Base-by-base conservation (phyloP, 2,329 filamentous ascomycete species). In the Graphiopsis chlorocephala region DNA sequence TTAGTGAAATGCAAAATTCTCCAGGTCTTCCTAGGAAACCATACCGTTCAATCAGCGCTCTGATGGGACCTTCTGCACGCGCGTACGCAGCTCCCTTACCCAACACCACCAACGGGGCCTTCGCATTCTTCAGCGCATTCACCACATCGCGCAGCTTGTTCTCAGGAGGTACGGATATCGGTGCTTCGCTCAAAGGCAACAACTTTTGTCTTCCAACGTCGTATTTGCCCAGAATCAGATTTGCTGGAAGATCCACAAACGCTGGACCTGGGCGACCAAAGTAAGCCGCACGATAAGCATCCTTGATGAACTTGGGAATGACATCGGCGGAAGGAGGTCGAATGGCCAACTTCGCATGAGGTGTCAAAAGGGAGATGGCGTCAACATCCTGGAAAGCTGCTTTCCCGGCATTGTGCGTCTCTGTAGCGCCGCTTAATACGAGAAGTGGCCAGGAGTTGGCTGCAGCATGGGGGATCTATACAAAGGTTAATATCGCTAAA, bases 381-480 rank as follows among this genome's bases (percentile, higher is more conserved):
- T 86, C 84, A 64, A 86, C 76, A 71, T 86, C 84, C 72, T 86
- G 85, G 67, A 87, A 86, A 31, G 80, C 83, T 25, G 83, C 84
- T 68, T 84, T 85, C 11, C 80, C 82, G 20, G 82, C 76, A 15
- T 81, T 75, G 66, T 83, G 79, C 1, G 82, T 82, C 71, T 86
- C 84, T 47, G 79, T 80, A 3, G 83, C 83, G 1, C 85, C 84
- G 17, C 81, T 83, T 1, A 87, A 78, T 2, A 86, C 76, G 1
- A 86, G 76, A 7, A 86, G 72, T 2, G 85, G 84, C 68, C 83
- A 86, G 25, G 79, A 80, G 73, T 86, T 86, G n/a, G 78, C 81
- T 45, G 78, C 79, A 7, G 84, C 75, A 56, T 73, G 69, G 35
- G 69, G 69, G 23, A 73, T 71, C 69, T 71, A 25, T 23, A 52